Percentiles rank a stretch among this genome's conserved stretches.
These are phyloP conservation scores for Populus euphratica DNA, from an alignment of 345 rosid genomes.

Conservation along the genomic window DNA sequence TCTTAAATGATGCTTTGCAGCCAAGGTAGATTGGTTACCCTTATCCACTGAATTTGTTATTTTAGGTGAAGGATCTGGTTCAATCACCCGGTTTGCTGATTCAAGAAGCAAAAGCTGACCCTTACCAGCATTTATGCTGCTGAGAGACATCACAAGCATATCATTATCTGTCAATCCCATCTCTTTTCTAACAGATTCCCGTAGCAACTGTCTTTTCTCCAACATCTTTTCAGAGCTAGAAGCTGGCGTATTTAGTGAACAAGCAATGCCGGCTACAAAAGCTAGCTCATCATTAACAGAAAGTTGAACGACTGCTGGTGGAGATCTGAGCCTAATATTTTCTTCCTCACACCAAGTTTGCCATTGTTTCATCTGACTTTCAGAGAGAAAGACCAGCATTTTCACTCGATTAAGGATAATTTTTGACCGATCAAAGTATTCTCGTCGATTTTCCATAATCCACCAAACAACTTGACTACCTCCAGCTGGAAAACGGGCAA, in stretches of 20 bases:
- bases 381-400: constrained; percentile 76
- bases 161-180: constrained; percentile 72
- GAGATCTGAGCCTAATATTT: constrained; percentile 73
- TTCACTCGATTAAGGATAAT: constrained; percentile 74
- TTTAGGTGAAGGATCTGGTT: constrained; percentile 34
- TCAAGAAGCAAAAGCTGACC: constrained; percentile 90
- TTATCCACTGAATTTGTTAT: constrained; percentile 30
- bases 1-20: constrained; percentile 56
- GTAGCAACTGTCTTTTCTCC: constrained; percentile 52
- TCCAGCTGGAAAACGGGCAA: constrained; percentile 79
- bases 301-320: constrained; percentile 72
- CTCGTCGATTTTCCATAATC: constrained; percentile 94
- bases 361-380: constrained; percentile 81
- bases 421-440: constrained; percentile 84
- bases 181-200: constrained; percentile 66
- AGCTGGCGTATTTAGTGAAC: constrained; percentile 72
- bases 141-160: constrained; percentile 84
- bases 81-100: constrained; percentile 49
- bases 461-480: constrained; percentile 97
- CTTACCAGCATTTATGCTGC: constrained; percentile 90
- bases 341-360: constrained; percentile 86
- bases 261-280: constrained; percentile 74
- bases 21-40: constrained; percentile 32
- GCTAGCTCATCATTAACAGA: constrained; percentile 93
- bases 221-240: constrained; percentile 56